These are phyloP conservation scores for Clavispora fructus DNA, from an alignment of 805 yeast genomes.

Conservation along the genomic window DNA sequence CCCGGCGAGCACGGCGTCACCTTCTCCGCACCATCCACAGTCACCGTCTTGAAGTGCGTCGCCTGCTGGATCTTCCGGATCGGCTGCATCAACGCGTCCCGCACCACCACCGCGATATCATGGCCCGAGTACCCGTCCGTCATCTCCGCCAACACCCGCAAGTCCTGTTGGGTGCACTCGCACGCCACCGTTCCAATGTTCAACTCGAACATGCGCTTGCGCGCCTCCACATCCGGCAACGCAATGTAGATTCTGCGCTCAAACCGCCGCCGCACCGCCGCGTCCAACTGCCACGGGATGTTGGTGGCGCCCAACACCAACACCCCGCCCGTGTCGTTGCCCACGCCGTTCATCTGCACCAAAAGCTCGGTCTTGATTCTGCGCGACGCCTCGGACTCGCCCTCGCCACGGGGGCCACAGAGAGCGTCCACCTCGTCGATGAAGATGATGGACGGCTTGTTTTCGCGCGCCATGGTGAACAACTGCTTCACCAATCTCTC, in stretches of 20 bases:
- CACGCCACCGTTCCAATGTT: constrained; percentile 92
- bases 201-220: constrained; percentile 89
- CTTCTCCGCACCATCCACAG: constrained; percentile 40
- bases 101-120: constrained; percentile 92
- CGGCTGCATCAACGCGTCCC: constrained; percentile 98
- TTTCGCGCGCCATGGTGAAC: constrained; percentile 93
- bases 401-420: constrained; percentile 97
- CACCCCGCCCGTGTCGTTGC: constrained; percentile 89
- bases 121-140: constrained; percentile 98
- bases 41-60: constrained; percentile 79
- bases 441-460: constrained; percentile 91
- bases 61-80: constrained; percentile 93
- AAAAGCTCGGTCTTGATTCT: constrained; percentile 93
- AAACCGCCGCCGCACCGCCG: constrained; percentile 94
- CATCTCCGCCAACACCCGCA: constrained; percentile 76
- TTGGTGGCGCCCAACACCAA: constrained; percentile 95
- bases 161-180: constrained; percentile 66
- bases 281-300: constrained; percentile 98
- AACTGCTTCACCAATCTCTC: constrained; percentile 94
- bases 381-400: constrained; percentile 93
- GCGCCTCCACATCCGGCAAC: constrained; percentile 87
- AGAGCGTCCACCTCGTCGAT: constrained; percentile 98
- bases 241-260: constrained; percentile 94
- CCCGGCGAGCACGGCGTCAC: constrained; percentile 97
- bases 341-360: constrained; percentile 99